A percentile compares a stretch with the other conserved stretches of the same genome.
These are phyloP conservation scores for Ophiostoma himal-ulmi DNA, from an alignment of 2,329 filamentous ascomycete genomes.

Conservation along the genomic window DNA sequence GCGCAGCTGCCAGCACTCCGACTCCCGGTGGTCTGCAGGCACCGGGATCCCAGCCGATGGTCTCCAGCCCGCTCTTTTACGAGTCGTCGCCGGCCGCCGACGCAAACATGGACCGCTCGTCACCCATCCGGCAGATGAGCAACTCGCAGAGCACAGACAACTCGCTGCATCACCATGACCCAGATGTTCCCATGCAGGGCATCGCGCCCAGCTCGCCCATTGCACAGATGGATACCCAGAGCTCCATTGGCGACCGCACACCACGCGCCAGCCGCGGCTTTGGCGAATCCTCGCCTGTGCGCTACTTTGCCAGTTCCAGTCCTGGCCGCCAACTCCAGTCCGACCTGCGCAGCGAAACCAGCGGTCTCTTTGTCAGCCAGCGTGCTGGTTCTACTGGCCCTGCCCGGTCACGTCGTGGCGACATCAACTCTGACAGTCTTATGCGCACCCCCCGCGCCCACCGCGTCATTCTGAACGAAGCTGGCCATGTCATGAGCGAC, in stretches of 20 bases:
- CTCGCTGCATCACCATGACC: slow-evolving; percentile 23
- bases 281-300: slow-evolving; percentile 78
- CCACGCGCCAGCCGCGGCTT: slow-evolving; percentile 57
- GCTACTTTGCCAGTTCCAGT: slow-evolving; percentile 85
- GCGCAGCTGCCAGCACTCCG: background rate
- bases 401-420: slow-evolving; percentile 59
- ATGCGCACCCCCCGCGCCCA: slow-evolving; percentile 49
- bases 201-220: slow-evolving; percentile 53
- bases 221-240: slow-evolving; percentile 54
- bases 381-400: slow-evolving; percentile 50
- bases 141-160: slow-evolving; percentile 47
- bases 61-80: slow-evolving; percentile 79
- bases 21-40: slow-evolving; percentile 35
- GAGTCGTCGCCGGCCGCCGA: slow-evolving; percentile 40
- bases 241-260: slow-evolving; percentile 57
- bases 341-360: slow-evolving; percentile 75
- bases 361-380: slow-evolving; percentile 75
- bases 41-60: slow-evolving; percentile 41
- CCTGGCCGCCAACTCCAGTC: slow-evolving; percentile 61
- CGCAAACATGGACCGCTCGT: slow-evolving; percentile 35
- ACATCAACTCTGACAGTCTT: slow-evolving; percentile 77
- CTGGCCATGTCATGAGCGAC: slow-evolving; percentile 53
- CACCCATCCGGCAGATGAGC: slow-evolving; percentile 52
- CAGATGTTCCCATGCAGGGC: slow-evolving; percentile 27
- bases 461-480: slow-evolving; percentile 51